These are phyloP conservation scores for Delitschia confertaspora DNA, from an alignment of 495 filamentous ascomycete genomes.

Conservation along the genomic window DNA sequence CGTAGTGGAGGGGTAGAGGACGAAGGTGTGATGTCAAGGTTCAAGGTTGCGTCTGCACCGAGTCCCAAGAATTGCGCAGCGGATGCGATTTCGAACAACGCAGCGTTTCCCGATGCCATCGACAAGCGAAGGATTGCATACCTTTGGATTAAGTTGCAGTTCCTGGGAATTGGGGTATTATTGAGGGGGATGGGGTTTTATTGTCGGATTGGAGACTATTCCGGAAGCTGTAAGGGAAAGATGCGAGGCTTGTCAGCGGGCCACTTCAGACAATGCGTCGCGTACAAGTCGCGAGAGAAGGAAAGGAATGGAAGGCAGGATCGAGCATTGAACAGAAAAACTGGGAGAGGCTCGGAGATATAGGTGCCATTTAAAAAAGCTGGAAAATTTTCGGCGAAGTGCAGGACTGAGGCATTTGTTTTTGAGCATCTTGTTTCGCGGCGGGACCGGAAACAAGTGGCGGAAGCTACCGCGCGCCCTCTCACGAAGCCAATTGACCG, in stretches of 20 bases:
- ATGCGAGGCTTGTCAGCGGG: conserved; percentile 19
- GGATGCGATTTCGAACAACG: neutral
- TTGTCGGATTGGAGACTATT: conserved; percentile 14
- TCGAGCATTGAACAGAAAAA: conserved; percentile 4
- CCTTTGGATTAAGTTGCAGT: conserved; percentile 12
- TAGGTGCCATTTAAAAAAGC: conserved; percentile 8
- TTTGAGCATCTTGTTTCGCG: conserved; percentile 9
- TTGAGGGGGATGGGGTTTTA: too few relatives aligned
- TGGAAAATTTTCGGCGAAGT: conserved; percentile 11
- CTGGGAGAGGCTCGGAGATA: neutral
- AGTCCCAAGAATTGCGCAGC: too few relatives aligned
- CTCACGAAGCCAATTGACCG: conserved; percentile 7
- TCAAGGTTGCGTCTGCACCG: too few relatives aligned
- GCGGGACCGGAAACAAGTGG: conserved; percentile 7
- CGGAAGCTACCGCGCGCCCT: conserved; percentile 6
- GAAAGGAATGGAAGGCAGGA: neutral
- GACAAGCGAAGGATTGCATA: conserved; percentile 3
- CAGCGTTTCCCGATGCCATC: conserved; percentile 5
- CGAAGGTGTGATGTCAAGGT: too few relatives aligned
- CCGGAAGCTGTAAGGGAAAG: conserved; percentile 10
- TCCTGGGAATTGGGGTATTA: neutral
- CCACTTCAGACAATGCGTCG: neutral
- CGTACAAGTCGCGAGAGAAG: neutral
- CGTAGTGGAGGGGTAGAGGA: too few relatives aligned
- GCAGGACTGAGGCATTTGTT: conserved; percentile 17